Percentiles rank a stretch among this genome's conserved stretches.
Evolutionary conservation across 352 stramenopile species (phyloP).

Genomic region (Pythium oligandrum): DNA sequence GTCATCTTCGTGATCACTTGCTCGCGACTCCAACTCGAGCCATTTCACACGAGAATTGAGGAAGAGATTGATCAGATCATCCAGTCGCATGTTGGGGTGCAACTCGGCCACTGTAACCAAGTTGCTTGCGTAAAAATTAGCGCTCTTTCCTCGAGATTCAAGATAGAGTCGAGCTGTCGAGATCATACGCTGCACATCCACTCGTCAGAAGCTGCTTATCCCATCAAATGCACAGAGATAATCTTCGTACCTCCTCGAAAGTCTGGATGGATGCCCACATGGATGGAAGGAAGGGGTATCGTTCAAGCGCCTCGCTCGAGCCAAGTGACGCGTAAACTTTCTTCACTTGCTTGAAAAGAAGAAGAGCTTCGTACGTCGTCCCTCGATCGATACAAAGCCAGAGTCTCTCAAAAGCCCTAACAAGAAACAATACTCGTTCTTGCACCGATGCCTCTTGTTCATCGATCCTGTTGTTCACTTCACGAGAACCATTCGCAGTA

Average conservation of each 20-base stretch:
- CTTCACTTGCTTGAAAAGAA: conserved; percentile 39
- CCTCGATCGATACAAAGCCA: conserved; percentile 67
- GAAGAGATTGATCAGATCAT: conserved; percentile 41
- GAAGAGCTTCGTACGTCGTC: conserved; percentile 44
- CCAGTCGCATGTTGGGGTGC: conserved; percentile 17
- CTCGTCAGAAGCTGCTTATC: too few relatives aligned
- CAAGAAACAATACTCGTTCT: conserved; percentile 46
- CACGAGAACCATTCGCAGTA: too few relatives aligned
- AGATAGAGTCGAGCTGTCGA: conserved; percentile 42
- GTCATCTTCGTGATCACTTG: conserved; percentile 6
- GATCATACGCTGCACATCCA: conserved; percentile 35
- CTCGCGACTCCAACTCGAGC: conserved; percentile 25
- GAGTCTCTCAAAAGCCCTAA: conserved; percentile 57
- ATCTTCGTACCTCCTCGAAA: conserved; percentile 42
- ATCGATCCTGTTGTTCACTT: too few relatives aligned
- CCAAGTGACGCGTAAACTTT: conserved; percentile 21
- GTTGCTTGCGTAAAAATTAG: conserved; percentile 62
- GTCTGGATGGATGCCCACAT: conserved; percentile 65
- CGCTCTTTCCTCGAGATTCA: conserved; percentile 42
- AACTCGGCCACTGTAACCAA: conserved; percentile 47
- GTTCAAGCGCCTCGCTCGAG: conserved; percentile 9
- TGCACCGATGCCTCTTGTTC: not conserved
- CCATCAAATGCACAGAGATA: not conserved
- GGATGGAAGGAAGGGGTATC: conserved; percentile 60
- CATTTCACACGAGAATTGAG: conserved; percentile 48